Evolutionary conservation across 352 stramenopile species (phyloP), one percentile per base, ranked within the genome.

Genomic region (Pythium guiyangense): DNA sequence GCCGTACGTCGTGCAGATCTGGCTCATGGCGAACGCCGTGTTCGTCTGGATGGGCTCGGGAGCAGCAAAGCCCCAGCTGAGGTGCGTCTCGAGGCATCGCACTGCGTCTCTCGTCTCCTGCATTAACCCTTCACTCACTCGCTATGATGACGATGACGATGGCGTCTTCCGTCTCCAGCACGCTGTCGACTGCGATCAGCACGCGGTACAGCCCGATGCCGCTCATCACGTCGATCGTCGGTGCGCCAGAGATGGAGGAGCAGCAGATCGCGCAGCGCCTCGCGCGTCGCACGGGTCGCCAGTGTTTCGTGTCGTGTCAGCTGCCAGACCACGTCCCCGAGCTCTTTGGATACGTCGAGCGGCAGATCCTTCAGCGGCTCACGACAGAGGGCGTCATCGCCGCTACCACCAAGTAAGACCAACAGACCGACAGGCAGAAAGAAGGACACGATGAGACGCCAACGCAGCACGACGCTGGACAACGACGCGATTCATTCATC

Each of bases 221-320:
- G 20, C 65, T 91, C 29, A 79, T 88, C 52, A 90, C 77, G 53
- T 77, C 80, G n/a, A 64, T 93, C 40, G 70, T 90, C 44, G 84
- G 81, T 6, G 60, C 69, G 2, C 72, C 77, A 0, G 79, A 90
- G 64, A 84, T 88, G 69, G 74, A 87, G 50, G 84, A 92, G 57
- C 79, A 90, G 59, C 84, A 94, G 63, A 89, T 94, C 57, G 84
- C 79, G 14, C 84, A 94, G 59, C 67, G 81, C 37, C 68, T 94
- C 17, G 79, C 81, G 46, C 64, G 72, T 22, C 74, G 79, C 35
- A 88, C 84, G 8, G 73, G 70, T 1, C 71, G 73, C 1, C 84
- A 92, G 62, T 90, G 81, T 40, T 94, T 94, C 47, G 81, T 94
- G 54, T 92, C 79, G 17, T 94, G 84, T 44, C 79, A 90, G 53